Percentiles rank a stretch among this genome's conserved stretches.
These are phyloP conservation scores for Gossypioides kirkii DNA, from an alignment of 345 rosid genomes.

Conservation along the genomic window DNA sequence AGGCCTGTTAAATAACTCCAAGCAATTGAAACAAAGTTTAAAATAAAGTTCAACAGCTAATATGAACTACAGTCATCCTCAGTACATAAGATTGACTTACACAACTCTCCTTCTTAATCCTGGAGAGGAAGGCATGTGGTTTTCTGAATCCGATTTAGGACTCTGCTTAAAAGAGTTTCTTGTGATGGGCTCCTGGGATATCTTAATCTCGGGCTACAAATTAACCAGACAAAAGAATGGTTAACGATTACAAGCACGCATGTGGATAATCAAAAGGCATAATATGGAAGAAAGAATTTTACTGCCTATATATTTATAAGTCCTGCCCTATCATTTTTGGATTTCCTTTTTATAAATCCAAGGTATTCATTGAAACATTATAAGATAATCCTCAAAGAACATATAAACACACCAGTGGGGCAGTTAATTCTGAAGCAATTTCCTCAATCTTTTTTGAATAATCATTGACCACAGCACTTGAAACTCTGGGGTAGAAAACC, in stretches of 20 bases:
- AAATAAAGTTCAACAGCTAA: not conserved
- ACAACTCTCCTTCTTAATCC: constrained; percentile 76
- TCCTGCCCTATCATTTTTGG: not conserved
- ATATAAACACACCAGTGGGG: constrained; percentile 37
- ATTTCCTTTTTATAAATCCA: not conserved
- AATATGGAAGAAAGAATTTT: not conserved
- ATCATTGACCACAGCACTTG: constrained; percentile 69
- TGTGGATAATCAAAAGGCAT: not conserved
- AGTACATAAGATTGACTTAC: constrained; percentile 35
- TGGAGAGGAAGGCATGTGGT: constrained; percentile 43
- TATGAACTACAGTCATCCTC: not conserved
- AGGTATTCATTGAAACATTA: not conserved
- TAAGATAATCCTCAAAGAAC: not conserved
- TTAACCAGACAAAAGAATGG: not conserved
- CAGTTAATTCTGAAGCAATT: constrained; percentile 55
- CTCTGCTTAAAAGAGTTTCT: constrained; percentile 35
- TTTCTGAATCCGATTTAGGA: constrained; percentile 39
- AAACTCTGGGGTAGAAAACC: constrained; percentile 38
- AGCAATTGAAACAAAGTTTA: not conserved
- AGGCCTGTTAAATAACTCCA: constrained; percentile 30
- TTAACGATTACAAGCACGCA: not conserved
- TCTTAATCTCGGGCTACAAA: constrained; percentile 42
- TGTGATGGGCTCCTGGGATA: constrained; percentile 28
- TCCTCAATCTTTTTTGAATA: constrained; percentile 75
- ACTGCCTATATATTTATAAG: not conserved